Percentiles rank a stretch among this genome's conserved stretches.
These are phyloP conservation scores for Pichia kudriavzevii DNA, from an alignment of 1,139 yeast genomes.

Conservation along the genomic window DNA sequence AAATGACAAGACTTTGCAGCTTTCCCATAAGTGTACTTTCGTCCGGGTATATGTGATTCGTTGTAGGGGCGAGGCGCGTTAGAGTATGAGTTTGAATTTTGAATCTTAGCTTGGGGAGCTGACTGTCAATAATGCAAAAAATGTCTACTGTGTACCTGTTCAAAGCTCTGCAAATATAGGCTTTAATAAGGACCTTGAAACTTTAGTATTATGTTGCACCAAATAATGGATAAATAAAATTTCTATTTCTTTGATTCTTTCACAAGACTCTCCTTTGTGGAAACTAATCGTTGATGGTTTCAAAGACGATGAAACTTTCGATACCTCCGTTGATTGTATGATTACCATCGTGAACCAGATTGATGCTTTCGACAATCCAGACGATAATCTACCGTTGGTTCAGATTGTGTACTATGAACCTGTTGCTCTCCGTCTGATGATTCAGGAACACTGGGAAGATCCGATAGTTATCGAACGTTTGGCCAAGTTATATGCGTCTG, in stretches of 20 bases:
- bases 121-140: constrained; percentile 64
- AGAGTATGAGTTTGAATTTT: too few species aligned
- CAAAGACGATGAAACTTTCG: constrained; percentile 60
- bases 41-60: too few species aligned
- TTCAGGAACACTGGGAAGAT: constrained; percentile 47
- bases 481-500: constrained; percentile 77
- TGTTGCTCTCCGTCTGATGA: constrained; percentile 47
- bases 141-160: constrained; percentile 55
- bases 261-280: constrained; percentile 48
- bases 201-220: constrained; percentile 62
- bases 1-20: too few species aligned
- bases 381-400: constrained; percentile 47
- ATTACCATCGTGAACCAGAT: constrained; percentile 77
- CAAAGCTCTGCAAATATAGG: constrained; percentile 35
- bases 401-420: constrained; percentile 64
- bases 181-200: constrained; percentile 24
- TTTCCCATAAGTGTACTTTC: too few species aligned
- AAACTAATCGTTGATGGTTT: constrained; percentile 64
- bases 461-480: constrained; percentile 65
- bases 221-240: constrained; percentile 88
- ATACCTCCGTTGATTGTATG: constrained; percentile 81
- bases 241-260: constrained; percentile 51
- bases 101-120: too few species aligned
- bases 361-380: constrained; percentile 39
- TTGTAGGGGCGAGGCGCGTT: too few species aligned